A percentile compares a stretch with the other conserved stretches of the same genome.
These are phyloP conservation scores for Pistacia atlantica DNA, from an alignment of 345 rosid species.

Conservation along the genomic window DNA sequence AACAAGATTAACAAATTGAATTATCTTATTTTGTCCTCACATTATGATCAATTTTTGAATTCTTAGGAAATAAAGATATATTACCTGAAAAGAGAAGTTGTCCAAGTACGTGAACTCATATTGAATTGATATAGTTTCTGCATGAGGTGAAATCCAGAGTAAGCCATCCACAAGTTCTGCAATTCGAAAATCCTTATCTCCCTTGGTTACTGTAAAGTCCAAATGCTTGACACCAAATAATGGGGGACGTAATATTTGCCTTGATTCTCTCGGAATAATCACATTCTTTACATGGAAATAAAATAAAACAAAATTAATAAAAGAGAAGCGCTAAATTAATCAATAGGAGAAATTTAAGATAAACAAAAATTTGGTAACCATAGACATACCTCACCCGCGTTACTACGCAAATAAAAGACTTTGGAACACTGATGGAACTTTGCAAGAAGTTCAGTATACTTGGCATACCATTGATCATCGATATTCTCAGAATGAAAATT, in stretches of 20 bases:
- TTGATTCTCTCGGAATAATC: not conserved
- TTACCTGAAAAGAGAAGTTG: constrained; percentile 4
- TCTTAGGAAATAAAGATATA: not conserved
- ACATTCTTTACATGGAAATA: not conserved
- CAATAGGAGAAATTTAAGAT: not conserved
- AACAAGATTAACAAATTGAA: no score
- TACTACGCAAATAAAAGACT: not conserved
- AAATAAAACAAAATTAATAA: not conserved
- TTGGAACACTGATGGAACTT: not conserved
- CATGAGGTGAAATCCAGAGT: constrained; percentile 8
- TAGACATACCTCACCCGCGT: not conserved
- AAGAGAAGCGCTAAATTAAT: not conserved
- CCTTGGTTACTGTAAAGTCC: not conserved
- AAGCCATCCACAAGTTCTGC: not conserved
- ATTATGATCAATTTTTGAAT: not conserved
- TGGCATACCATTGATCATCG: not conserved
- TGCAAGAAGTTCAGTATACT: not conserved
- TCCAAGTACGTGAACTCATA: not conserved
- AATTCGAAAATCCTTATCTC: not conserved
- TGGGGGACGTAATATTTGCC: not conserved
- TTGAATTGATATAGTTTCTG: not conserved
- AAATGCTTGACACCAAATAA: not conserved
- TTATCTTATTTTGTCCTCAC: no score
- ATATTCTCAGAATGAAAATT: not conserved
- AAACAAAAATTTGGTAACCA: not conserved